Conservation (phyloP, 108 stramenopile species). For the Pseudonitzschia delicatissima region DNA sequence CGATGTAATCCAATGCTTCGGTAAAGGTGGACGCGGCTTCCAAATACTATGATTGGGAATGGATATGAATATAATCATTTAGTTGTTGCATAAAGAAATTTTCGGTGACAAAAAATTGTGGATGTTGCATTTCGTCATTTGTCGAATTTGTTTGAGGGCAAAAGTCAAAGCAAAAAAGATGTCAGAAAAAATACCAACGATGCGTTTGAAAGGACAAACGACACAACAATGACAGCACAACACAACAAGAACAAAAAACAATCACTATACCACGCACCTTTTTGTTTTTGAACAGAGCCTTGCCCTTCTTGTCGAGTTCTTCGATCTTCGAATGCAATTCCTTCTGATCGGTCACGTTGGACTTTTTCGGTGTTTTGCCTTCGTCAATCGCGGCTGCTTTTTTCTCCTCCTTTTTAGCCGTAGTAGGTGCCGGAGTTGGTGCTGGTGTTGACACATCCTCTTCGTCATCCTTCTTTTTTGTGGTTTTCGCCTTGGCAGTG, state of each 20-base stretch:
- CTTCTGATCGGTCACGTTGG: conserved; percentile 33
- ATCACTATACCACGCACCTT: conserved; percentile 27
- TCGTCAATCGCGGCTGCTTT: conserved; percentile 34
- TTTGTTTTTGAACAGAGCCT: conserved; percentile 79
- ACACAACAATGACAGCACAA: not conserved
- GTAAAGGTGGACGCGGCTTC: conserved; percentile 82
- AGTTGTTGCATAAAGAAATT: too few species aligned
- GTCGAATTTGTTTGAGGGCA: not conserved
- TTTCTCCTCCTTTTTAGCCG: not conserved
- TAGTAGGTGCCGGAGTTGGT: too few species aligned
- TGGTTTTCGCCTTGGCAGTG: not conserved
- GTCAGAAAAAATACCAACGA: not conserved
- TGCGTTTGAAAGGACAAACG: not conserved
- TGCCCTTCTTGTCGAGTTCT: conserved; percentile 82
- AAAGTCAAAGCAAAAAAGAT: too few species aligned
- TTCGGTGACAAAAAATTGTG: too few species aligned
- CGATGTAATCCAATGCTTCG: conserved; percentile 76
- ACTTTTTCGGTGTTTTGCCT: conserved; percentile 3
- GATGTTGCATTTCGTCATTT: not conserved
- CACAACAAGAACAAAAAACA: not conserved
- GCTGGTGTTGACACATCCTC: too few species aligned
- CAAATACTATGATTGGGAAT: conserved; percentile 38
- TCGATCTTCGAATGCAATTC: conserved; percentile 68
- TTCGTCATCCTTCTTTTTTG: conserved; percentile 26
- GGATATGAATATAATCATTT: not conserved